Evolutionary conservation across 1,284 basidiomycete genomes (phyloP), one percentile per base, ranked within the genome.

Genomic region (Naganishia sp.): DNA sequence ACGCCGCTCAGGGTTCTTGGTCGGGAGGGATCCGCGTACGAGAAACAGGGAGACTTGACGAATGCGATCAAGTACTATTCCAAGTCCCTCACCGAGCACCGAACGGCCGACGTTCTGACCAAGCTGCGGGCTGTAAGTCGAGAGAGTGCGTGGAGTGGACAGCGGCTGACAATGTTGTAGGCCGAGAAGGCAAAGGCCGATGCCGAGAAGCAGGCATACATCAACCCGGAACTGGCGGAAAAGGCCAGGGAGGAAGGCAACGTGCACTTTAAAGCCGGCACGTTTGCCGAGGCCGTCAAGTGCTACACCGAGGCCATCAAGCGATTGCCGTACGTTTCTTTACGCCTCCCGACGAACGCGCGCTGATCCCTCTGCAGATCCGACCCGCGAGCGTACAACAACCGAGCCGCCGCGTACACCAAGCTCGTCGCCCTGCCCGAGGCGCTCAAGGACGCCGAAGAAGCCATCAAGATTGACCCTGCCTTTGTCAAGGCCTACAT

Each of bases 261-360:
- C 78, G 81, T 83, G 43, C 84, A 88, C 45, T 99, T 97, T 87
- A 99, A 98, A 83, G 84, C 81, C 3, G 94, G 92, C 31, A 87
- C 94, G 77, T 97, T 92, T 80, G 93, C 87, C 18, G 87, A 84
- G n/a, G 91, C 94, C 1, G 94, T 99, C 69, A 93, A 91, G 81
- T 84, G 86, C 49, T 99, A 99, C 82, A 86, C 90, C 15, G 96
- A 99, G 82, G 89, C 92, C 68, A 96, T 99, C 83, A 98, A 98
- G 83, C 89, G 96, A 62, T 88, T 92, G 73, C 96, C 96, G 49
- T 75, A 60, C 71, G 75, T 74, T 28, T 28, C 13, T 32, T n/a
- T 25, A 13, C 17, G 39, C 5, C 25, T 13, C 18, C 45, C 49
- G 43, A 28, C 13, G 41, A 23, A 9, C 11, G 15, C 25, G 21